A percentile compares a stretch with the other conserved stretches of the same genome.
phyloP scores from a whole-genome alignment of 176 grass and related monocot species.

The barley (Hordeum vulgare) region MorexV3_pseudomolecules_assembly NC_058520.1:476242210-476242709 shows the following conservation, averaged over 20 bases:
- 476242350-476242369: conserved; percentile 85
- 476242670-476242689: conserved; percentile 76
- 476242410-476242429: conserved; percentile 59
- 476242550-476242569: conserved; percentile 15
- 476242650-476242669: conserved; percentile 69
- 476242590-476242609: conserved; percentile 50
- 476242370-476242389: conserved; percentile 90
- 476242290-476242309: neutral
- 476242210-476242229: conserved; percentile 13
- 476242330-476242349: conserved; percentile 95
- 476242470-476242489: neutral
- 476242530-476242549: neutral
- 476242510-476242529: neutral
- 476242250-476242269: neutral
- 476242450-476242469: conserved; percentile 10
- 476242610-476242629: conserved; percentile 54
- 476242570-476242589: conserved; percentile 89
- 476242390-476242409: conserved; percentile 85
- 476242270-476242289: neutral
- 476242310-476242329: conserved; percentile 74
- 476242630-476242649: conserved; percentile 86
- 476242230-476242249: neutral
- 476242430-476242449: conserved; percentile 58
- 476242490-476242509: neutral
- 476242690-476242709: conserved; percentile 66